These are phyloP conservation scores for Sporothrix protearum DNA, from an alignment of 2,329 filamentous ascomycete genomes.

Conservation along the genomic window DNA sequence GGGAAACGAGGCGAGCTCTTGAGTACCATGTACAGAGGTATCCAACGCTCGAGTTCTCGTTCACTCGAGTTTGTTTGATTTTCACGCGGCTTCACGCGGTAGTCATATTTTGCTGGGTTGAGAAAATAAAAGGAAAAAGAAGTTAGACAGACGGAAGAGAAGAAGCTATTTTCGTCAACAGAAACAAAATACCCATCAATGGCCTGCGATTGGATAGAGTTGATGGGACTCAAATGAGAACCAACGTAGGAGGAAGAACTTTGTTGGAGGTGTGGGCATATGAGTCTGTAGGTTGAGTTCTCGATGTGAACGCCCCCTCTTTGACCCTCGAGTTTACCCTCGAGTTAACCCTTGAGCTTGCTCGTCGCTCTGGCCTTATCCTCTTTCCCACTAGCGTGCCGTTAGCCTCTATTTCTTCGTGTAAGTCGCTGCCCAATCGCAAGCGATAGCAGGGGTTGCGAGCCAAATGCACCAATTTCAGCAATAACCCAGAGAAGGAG, in stretches of 20 bases:
- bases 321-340: background rate
- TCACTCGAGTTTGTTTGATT: background rate
- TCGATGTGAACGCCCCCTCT: background rate
- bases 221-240: background rate
- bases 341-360: too few species aligned
- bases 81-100: background rate
- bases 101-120: background rate
- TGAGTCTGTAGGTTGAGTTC: background rate
- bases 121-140: background rate
- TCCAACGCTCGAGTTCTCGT: too few species aligned
- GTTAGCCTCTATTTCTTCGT: slow-evolving; percentile 5
- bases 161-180: background rate
- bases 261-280: background rate
- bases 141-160: background rate
- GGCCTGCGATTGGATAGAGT: background rate
- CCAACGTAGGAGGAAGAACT: background rate
- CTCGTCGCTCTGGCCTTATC: background rate
- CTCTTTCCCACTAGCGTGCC: background rate
- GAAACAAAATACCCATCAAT: background rate
- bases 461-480: slow-evolving; percentile 11
- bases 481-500: background rate
- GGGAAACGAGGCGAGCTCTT: background rate
- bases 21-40: too few species aligned
- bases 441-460: background rate
- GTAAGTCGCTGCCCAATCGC: slow-evolving; percentile 21